Percentiles rank a stretch among this genome's conserved stretches.
Evolutionary conservation across 495 filamentous ascomycete genomes (phyloP).

Genomic region (Penicillium lividum): DNA sequence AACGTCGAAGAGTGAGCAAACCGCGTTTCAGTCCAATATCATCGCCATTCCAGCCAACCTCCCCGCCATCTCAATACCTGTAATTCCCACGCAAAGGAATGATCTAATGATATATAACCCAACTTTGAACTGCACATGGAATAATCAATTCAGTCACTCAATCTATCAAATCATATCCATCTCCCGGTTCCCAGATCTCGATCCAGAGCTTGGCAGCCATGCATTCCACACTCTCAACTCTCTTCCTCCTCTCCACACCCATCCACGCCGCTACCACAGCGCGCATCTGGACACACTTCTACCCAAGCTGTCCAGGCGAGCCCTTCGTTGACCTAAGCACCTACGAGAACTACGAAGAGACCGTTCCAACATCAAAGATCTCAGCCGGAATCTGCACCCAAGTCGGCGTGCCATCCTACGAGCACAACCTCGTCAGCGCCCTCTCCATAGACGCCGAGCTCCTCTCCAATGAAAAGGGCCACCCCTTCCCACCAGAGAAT

Average conservation of each 20-base stretch:
- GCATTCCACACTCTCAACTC: slow-evolving; percentile 22
- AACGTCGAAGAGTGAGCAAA: slow-evolving; percentile 5
- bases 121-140: neutral
- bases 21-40: slow-evolving; percentile 20
- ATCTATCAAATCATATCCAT: neutral
- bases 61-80: slow-evolving; percentile 25
- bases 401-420: slow-evolving; percentile 33
- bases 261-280: slow-evolving; percentile 29
- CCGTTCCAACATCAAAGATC: slow-evolving; percentile 28
- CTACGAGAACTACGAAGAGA: slow-evolving; percentile 33
- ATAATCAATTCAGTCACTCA: neutral
- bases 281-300: slow-evolving; percentile 41
- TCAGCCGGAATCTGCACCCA: slow-evolving; percentile 29
- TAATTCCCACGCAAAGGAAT: slow-evolving; percentile 14
- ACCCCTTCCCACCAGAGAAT: slow-evolving; percentile 16
- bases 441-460: slow-evolving; percentile 38
- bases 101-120: slow-evolving; percentile 15
- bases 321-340: slow-evolving; percentile 25
- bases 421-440: slow-evolving; percentile 28
- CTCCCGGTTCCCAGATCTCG: neutral
- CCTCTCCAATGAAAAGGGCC: slow-evolving; percentile 17
- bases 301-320: slow-evolving; percentile 35
- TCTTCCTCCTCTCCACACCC: slow-evolving; percentile 29
- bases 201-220: slow-evolving; percentile 15
- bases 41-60: slow-evolving; percentile 22